phyloP scores from a whole-genome alignment of 768 basidiomycete genomes.

The Kondoa malvinella region DNA sequence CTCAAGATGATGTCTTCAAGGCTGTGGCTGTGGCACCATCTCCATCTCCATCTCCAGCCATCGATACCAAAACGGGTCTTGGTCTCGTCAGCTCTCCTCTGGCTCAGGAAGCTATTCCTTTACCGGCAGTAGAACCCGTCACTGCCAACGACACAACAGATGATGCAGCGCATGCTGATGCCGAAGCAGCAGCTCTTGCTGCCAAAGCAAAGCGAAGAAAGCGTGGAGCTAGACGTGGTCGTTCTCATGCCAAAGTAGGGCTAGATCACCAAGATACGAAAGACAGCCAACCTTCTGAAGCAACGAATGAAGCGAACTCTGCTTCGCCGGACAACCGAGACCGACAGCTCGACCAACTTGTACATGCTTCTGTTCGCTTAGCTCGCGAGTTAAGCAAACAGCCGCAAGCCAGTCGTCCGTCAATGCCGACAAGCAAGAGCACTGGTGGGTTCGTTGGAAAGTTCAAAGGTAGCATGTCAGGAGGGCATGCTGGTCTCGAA shows the following conservation, averaged over 20 bases:
- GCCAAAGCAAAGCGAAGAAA: slow-evolving; percentile 17
- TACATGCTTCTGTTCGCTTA: slow-evolving; percentile 15
- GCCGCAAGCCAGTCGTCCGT: not conserved
- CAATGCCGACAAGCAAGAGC: not conserved
- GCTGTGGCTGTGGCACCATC: not conserved
- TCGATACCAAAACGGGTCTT: not conserved
- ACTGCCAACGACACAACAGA: not conserved
- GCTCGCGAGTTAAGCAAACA: slow-evolving; percentile 23
- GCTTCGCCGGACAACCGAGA: slow-evolving; percentile 4
- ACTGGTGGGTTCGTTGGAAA: slow-evolving; percentile 21
- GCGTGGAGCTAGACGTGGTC: slow-evolving; percentile 17
- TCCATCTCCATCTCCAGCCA: too few relatives aligned
- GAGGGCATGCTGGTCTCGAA: slow-evolving; percentile 26
- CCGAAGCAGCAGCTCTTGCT: not conserved
- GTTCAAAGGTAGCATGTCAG: slow-evolving; percentile 23
- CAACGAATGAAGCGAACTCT: not conserved
- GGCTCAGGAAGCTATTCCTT: not conserved
- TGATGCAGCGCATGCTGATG: not conserved
- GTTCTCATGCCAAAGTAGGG: slow-evolving; percentile 10
- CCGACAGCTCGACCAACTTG: slow-evolving; percentile 17
- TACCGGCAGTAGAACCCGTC: not conserved
- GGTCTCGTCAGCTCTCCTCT: not conserved
- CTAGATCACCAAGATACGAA: slow-evolving; percentile 21
- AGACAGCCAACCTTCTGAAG: slow-evolving; percentile 11
- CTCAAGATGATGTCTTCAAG: not conserved